Base-by-base conservation (phyloP, 1,284 basidiomycete genomes). In the Lentinus polychrous region DNA sequence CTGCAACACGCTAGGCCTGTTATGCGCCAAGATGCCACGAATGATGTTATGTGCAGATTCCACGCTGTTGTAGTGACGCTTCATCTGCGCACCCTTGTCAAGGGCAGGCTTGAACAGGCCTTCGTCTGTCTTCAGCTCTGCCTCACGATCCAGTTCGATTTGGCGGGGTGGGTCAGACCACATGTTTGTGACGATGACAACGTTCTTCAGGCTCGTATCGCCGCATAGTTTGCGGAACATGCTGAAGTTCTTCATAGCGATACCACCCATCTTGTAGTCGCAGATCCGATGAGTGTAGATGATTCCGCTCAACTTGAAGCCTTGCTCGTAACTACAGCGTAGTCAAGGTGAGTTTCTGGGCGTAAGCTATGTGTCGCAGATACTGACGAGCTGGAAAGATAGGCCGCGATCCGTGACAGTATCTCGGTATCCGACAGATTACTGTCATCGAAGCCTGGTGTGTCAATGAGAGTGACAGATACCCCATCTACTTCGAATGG, bases 281-380 rank as follows among this genome's bases (percentile, higher is more conserved):
- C 71, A 67, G 50, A 78, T 78, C 3, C 72, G 69, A 54, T 78
- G 74, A 59, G 76, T 63, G 59, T 78, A 78, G 41, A 78, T 67
- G 55, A 78, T 65, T 0, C 76, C 76, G 1, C 69, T 62, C 17
- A 78, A 61, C 45, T 65, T 69, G 47, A 61, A 55, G 20, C 66
- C 62, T 15, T 60, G 57, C 32, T 67, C 57, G 17, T 71, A 71
- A 7, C 69, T 71, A 56, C 38, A 37, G n/a, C 4, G 14, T 37
- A 36, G 3, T 20, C 6, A 5, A 24, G 1, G 7, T 46, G 10
- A 46, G 45, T 20, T n/a, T n/a, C 14, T 41, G 23, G 3, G 14
- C 22, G 14, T 17, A 41, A 41, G 12, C 40, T 20, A 7, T n/a
- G 40, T 15, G 17, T 4, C 3, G 32, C 11, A n/a, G 17, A n/a